Evolutionary conservation across 2,329 filamentous ascomycete species (phyloP).

Genomic region (Emmonsiellopsis sp.): DNA sequence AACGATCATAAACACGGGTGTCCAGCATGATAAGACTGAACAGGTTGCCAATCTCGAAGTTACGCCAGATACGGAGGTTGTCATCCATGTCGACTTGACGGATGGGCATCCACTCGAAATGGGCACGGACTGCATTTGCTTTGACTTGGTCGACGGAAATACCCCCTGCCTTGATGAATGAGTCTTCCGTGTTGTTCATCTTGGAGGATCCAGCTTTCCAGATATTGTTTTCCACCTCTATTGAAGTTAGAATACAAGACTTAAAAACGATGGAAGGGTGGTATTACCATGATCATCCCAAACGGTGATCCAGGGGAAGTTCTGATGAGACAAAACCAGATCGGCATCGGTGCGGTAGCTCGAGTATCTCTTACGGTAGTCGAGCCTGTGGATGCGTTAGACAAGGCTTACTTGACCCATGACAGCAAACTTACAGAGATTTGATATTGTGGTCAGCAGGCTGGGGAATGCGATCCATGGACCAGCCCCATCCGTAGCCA

Average conservation of each 20-base stretch:
- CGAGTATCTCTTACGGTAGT: constrained; percentile 51
- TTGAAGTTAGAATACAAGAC: not conserved
- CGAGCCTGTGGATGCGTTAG: constrained; percentile 35
- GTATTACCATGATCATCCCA: constrained; percentile 51
- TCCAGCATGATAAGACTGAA: constrained; percentile 61
- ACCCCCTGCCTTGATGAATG: constrained; percentile 49
- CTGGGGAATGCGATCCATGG: constrained; percentile 43
- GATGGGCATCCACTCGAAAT: constrained; percentile 58
- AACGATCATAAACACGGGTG: constrained; percentile 59
- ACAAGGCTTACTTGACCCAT: not conserved
- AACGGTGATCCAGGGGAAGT: constrained; percentile 53
- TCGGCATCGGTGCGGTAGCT: constrained; percentile 54
- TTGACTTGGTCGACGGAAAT: constrained; percentile 64
- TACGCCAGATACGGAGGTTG: constrained; percentile 58
- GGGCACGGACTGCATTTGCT: constrained; percentile 62
- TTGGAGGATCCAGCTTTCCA: constrained; percentile 53
- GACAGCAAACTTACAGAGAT: constrained; percentile 22
- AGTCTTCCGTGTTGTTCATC: constrained; percentile 58
- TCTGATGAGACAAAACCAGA: constrained; percentile 45
- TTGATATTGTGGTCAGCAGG: constrained; percentile 42
- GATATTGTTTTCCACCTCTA: constrained; percentile 55
- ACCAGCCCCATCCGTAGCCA: constrained; percentile 42
- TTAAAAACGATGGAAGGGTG: not conserved
- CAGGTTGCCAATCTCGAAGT: constrained; percentile 56
- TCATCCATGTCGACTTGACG: constrained; percentile 59